Percentiles rank a stretch among this genome's conserved stretches.
phyloP scores from a whole-genome alignment of 1,284 basidiomycete species.

The Cutaneotrichosporon sp. region DNA sequence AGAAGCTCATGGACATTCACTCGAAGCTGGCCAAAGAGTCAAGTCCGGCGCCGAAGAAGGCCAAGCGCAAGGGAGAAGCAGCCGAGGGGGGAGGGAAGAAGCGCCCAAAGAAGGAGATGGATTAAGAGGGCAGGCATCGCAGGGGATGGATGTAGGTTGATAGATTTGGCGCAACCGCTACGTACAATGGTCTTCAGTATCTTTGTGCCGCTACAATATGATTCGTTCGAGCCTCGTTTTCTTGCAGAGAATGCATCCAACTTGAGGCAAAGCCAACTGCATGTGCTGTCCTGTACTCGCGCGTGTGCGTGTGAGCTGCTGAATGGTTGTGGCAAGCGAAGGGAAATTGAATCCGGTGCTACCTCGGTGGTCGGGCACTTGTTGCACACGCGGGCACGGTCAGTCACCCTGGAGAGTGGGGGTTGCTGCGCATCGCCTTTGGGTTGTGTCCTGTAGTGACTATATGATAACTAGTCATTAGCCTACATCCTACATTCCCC shows the following conservation, averaged over 20 bases:
- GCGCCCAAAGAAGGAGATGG: conserved; percentile 32
- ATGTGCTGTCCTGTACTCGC: too few relatives aligned
- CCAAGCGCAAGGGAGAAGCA: conserved; percentile 38
- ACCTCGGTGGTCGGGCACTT: too few relatives aligned
- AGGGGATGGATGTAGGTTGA: not conserved
- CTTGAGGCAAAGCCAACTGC: not conserved
- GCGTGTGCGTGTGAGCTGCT: too few relatives aligned
- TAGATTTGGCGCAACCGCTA: not conserved
- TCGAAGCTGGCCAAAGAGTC: conserved; percentile 67
- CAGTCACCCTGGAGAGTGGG: too few relatives aligned
- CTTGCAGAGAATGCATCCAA: too few relatives aligned
- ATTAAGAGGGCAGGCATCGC: conserved; percentile 3
- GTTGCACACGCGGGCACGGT: too few relatives aligned
- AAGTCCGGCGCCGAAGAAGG: conserved; percentile 24
- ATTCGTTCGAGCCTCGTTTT: not conserved
- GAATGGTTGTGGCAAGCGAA: too few relatives aligned
- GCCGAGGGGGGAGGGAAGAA: conserved; percentile 34
- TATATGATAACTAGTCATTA: too few relatives aligned
- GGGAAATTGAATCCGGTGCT: too few relatives aligned
- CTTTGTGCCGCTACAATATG: not conserved
- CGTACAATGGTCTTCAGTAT: not conserved
- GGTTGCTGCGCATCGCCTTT: too few relatives aligned
- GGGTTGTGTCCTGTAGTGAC: too few relatives aligned
- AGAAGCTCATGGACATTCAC: conserved; percentile 87
- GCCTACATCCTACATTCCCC: too few relatives aligned